Percentiles rank a stretch among this genome's conserved stretches.
phyloP scores from a whole-genome alignment of 2,329 filamentous ascomycete species.

The Stagonosporopsis cucurbitacearum region DNA sequence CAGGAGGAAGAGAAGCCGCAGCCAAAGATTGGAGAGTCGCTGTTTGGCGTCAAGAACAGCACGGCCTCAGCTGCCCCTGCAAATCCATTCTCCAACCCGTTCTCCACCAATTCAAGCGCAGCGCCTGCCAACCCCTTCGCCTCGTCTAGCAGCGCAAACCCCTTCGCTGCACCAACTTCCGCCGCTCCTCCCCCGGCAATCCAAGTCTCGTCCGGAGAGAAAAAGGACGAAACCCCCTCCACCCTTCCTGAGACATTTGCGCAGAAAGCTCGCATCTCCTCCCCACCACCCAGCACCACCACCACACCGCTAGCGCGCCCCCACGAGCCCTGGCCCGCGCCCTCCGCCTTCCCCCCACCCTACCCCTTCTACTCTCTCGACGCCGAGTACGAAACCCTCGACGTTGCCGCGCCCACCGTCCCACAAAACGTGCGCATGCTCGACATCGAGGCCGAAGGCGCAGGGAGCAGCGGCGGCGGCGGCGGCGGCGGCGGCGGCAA shows the following conservation, averaged over 20 bases:
- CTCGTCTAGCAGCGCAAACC: slow-evolving; percentile 29
- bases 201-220: slow-evolving; percentile 23
- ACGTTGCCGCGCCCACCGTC: slow-evolving; percentile 59
- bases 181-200: slow-evolving; percentile 31
- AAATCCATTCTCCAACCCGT: slow-evolving; percentile 61
- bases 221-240: slow-evolving; percentile 33
- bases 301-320: slow-evolving; percentile 47
- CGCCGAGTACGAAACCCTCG: slow-evolving; percentile 89
- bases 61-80: slow-evolving; percentile 25
- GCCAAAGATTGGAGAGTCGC: slow-evolving; percentile 67
- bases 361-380: slow-evolving; percentile 83
- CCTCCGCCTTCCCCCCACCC: slow-evolving; percentile 67
- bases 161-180: slow-evolving; percentile 42
- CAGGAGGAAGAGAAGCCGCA: slow-evolving; percentile 45
- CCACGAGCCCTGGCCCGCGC: slow-evolving; percentile 77
- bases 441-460: slow-evolving; percentile 46
- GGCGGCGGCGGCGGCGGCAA: slow-evolving; percentile 44
- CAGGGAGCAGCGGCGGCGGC: slow-evolving; percentile 25
- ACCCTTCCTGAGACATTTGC: slow-evolving; percentile 79
- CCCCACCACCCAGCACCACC: slow-evolving; percentile 41
- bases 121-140: slow-evolving; percentile 64
- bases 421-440: slow-evolving; percentile 56
- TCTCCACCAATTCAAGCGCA: slow-evolving; percentile 57
- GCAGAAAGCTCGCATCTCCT: slow-evolving; percentile 67
- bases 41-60: slow-evolving; percentile 69